Evolutionary conservation across 2,329 filamentous ascomycete genomes (phyloP).

Genomic region (Onygenales sp.): DNA sequence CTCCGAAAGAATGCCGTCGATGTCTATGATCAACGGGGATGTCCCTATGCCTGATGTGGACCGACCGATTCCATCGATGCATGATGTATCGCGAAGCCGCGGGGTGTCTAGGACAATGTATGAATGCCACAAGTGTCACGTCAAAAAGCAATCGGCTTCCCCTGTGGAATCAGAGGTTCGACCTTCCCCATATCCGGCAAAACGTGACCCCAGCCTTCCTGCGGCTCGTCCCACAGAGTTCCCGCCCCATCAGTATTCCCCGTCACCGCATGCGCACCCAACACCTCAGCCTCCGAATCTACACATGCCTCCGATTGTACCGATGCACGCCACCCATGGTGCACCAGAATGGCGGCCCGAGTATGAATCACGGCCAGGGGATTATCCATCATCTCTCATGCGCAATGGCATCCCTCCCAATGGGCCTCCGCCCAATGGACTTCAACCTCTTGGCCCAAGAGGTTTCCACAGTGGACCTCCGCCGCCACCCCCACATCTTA

Average conservation of each 20-base stretch:
- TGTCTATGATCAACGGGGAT: constrained; percentile 2
- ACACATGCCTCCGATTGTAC: constrained; percentile 17
- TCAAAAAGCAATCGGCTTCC: constrained; percentile 32
- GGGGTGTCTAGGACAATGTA: constrained; percentile 31
- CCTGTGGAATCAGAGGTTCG: constrained; percentile 18
- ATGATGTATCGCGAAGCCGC: neutral
- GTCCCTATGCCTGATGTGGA: constrained; percentile 3
- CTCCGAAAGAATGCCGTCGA: neutral
- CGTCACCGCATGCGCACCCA: constrained; percentile 15
- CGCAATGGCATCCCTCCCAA: constrained; percentile 21
- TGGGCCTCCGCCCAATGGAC: constrained; percentile 14
- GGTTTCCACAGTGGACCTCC: constrained; percentile 38
- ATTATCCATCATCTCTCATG: constrained; percentile 21
- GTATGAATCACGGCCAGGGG: constrained; percentile 26
- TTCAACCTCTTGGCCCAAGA: constrained; percentile 22
- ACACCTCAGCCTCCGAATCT: constrained; percentile 6
- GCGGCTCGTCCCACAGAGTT: constrained; percentile 24
- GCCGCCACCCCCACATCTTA: constrained; percentile 43
- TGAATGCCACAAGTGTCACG: constrained; percentile 66
- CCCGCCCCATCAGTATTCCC: constrained; percentile 19
- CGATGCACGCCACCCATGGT: constrained; percentile 17
- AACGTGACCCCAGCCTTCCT: constrained; percentile 24
- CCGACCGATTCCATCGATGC: constrained; percentile 12
- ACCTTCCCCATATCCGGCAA: constrained; percentile 24
- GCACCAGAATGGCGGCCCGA: constrained; percentile 24